Conservation (phyloP, 257 asterid species). For the Solanum sitiens region DNA sequence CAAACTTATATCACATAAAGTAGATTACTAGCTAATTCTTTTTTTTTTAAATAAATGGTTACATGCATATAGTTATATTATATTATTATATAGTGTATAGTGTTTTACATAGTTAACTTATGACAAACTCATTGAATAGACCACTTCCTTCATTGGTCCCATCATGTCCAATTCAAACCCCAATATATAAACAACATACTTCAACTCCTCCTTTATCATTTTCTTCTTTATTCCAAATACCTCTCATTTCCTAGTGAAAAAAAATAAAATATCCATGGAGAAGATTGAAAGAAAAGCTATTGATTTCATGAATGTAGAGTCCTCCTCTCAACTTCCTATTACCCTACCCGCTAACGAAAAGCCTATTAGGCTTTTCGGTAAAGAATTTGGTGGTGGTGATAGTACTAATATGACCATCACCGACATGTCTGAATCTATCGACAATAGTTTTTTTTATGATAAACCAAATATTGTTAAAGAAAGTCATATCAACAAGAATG, state of each 20-base stretch:
- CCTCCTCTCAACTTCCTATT: constrained; percentile 81
- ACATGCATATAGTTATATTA: neutral
- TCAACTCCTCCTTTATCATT: neutral
- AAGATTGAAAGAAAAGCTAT: constrained; percentile 45
- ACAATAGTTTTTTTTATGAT: neutral
- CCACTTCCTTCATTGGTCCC: neutral
- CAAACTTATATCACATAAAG: too few species aligned
- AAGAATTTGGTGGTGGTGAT: constrained; percentile 24
- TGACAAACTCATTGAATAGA: neutral
- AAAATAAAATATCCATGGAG: constrained; percentile 32
- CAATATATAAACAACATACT: neutral
- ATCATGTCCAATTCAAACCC: neutral
- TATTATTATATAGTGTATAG: neutral
- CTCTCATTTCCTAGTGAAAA: neutral
- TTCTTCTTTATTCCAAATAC: neutral
- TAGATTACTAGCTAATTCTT: too few species aligned
- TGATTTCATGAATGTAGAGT: constrained; percentile 71
- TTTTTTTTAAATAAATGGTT: too few species aligned
- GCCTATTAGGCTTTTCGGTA: constrained; percentile 67
- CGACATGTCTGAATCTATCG: neutral
- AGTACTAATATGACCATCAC: neutral
- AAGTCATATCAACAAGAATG: neutral
- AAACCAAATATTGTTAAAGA: neutral
- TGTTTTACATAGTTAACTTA: neutral
- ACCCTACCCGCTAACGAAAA: constrained; percentile 38